Evolutionary conservation across 2,329 filamentous ascomycete species (phyloP).

Genomic region (Magnaporthales sp.): DNA sequence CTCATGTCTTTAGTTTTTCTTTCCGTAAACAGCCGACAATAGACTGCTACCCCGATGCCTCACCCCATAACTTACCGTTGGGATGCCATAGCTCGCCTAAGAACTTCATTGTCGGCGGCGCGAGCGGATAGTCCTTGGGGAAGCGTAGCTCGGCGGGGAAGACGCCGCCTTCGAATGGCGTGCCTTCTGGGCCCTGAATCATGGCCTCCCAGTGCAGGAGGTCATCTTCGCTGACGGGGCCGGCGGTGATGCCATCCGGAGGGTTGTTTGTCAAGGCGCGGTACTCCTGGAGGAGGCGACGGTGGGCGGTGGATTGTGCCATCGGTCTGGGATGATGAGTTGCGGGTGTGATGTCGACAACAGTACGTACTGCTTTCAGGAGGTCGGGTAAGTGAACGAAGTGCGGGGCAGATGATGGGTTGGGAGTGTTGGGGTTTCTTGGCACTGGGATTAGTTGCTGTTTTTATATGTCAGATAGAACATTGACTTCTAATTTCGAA

Average conservation of each 20-base stretch:
- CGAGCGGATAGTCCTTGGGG: slow-evolving; percentile 92
- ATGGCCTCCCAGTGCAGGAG: slow-evolving; percentile 94
- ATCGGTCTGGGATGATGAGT: slow-evolving; percentile 22
- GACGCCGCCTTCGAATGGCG: slow-evolving; percentile 90
- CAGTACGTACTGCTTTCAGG: not conserved
- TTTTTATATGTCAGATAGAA: not conserved
- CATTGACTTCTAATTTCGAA: not conserved
- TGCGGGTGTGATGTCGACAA: not conserved
- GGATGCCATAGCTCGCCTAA: slow-evolving; percentile 92
- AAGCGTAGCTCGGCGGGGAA: slow-evolving; percentile 95
- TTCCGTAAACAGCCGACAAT: not conserved
- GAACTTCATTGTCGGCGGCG: slow-evolving; percentile 94
- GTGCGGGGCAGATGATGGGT: not conserved
- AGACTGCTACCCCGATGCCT: no score
- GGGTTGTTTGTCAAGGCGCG: slow-evolving; percentile 87
- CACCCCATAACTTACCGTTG: slow-evolving; percentile 56
- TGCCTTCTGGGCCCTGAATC: slow-evolving; percentile 91
- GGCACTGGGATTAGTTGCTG: not conserved
- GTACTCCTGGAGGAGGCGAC: slow-evolving; percentile 93
- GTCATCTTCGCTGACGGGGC: slow-evolving; percentile 88
- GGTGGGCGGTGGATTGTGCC: slow-evolving; percentile 56
- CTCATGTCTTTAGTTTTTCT: not conserved
- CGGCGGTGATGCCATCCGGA: slow-evolving; percentile 95
- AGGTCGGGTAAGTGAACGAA: not conserved
- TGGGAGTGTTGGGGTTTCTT: not conserved